phyloP scores from a whole-genome alignment of 78 protist genomes.

The Monocercomonoides exilis region DNA sequence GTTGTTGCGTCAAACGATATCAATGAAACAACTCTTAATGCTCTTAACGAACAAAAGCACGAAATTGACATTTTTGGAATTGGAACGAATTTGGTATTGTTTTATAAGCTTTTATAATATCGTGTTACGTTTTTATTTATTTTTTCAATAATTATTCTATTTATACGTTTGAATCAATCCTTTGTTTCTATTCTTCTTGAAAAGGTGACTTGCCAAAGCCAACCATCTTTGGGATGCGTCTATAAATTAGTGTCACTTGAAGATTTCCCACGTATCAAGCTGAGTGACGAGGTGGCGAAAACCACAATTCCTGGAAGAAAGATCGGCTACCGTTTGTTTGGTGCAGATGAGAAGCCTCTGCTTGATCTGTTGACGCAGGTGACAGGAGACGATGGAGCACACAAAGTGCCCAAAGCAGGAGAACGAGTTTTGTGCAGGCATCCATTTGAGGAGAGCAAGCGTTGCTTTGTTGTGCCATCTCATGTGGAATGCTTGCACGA shows the following conservation, averaged over 20 bases:
- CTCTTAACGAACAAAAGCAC: constrained; percentile 53
- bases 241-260: constrained; percentile 73
- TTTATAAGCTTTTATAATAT: background rate
- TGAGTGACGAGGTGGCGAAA: constrained; percentile 49
- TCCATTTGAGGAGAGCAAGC: constrained; percentile 56
- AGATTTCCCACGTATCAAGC: constrained; percentile 68
- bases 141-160: background rate
- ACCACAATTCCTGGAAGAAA: background rate
- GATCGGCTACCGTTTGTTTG: constrained; percentile 45
- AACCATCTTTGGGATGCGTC: constrained; percentile 88
- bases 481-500: constrained; percentile 41
- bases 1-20: constrained; percentile 78
- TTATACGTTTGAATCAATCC: background rate
- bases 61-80: constrained; percentile 75
- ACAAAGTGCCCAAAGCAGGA: constrained; percentile 44
- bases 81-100: constrained; percentile 80
- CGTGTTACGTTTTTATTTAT: background rate
- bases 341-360: constrained; percentile 43
- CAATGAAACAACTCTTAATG: constrained; percentile 55
- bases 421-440: constrained; percentile 51
- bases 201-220: constrained; percentile 33
- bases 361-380: constrained; percentile 42
- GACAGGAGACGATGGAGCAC: background rate
- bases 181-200: background rate
- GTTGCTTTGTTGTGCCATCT: constrained; percentile 40